A percentile compares a stretch with the other conserved stretches of the same genome.
Conservation (phyloP, 129 eudicot genomes). For the Escallonia herrerae region DNA sequence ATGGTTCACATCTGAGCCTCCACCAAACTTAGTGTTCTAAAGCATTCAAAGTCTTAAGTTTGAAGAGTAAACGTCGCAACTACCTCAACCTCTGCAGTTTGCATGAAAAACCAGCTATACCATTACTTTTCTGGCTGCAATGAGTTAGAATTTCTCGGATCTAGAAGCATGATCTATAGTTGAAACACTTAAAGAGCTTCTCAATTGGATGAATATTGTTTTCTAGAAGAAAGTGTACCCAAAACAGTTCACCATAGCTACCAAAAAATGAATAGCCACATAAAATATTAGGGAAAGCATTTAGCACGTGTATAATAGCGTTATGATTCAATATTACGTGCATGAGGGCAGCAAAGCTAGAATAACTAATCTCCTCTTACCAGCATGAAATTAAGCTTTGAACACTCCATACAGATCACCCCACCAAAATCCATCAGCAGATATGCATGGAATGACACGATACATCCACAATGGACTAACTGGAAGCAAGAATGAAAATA, state of each 20-base stretch:
- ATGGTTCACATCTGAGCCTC: background rate
- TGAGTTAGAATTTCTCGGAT: background rate
- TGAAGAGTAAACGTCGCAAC: background rate
- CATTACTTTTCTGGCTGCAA: background rate
- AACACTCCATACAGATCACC: slow-evolving; percentile 68
- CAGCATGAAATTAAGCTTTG: slow-evolving; percentile 46
- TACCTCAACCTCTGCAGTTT: background rate
- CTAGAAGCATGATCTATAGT: background rate
- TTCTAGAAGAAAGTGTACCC: background rate
- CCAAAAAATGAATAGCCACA: background rate
- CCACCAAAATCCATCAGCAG: slow-evolving; percentile 73
- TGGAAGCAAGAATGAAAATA: slow-evolving; percentile 24
- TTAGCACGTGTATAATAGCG: background rate
- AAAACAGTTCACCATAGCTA: background rate
- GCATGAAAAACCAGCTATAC: background rate
- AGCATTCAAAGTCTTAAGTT: background rate
- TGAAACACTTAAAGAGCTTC: background rate
- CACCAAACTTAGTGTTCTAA: background rate
- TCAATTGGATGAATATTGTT: background rate
- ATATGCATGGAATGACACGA: slow-evolving; percentile 62
- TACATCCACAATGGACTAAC: slow-evolving; percentile 77
- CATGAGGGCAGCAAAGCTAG: background rate
- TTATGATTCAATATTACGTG: background rate
- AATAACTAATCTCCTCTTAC: slow-evolving; percentile 26
- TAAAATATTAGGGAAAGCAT: background rate